Evolutionary conservation across 1,139 yeast genomes (phyloP), one percentile per base, ranked within the genome.

Genomic region (Geotrichum candidum): DNA sequence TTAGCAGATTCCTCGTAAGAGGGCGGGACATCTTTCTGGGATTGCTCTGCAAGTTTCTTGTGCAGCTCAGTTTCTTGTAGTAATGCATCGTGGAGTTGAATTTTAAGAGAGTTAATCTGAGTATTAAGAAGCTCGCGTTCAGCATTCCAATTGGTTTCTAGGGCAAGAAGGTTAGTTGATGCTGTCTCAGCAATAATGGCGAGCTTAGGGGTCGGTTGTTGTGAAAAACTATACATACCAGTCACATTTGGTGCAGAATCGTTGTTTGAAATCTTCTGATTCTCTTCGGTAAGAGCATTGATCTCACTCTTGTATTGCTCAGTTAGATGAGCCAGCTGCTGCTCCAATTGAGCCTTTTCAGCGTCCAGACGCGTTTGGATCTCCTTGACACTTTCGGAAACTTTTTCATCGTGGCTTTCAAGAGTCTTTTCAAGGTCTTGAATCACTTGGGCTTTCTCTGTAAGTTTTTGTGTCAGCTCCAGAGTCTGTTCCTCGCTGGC

Each of bases 61-160:
- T 48, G 33, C 15, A 55, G 46, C 29, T 31, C 46, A 4, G 10
- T 2, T 41, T 41, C n/a, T 41, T 41, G 48, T 41, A n/a, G 22
- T n/a, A 41, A n/a, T 15, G 48, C 22, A 15, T 41, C 48, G 23
- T 41, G 48, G 9, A 41, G 9, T 41, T 41, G 48, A n/a, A 41
- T n/a, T 18, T 41, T 41, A n/a, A 41, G 22, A 41, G 48, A 41
- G 22, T 41, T 41, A n/a, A 41, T 41, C 18, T 41, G 48, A 41
- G 18, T n/a, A 41, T n/a, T 41, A 15, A 41, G 6, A n/a, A 7
- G 10, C 23, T n/a, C 18, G n/a, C 48, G 75, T 69, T 79, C 82
- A 3, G 74, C 61, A 3, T 74, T 76, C 83, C 85, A 82, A 55
- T 78, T 76, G 35, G 74, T 72, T 61, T 79, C 78, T 5, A 79